Percentiles rank a stretch among this genome's conserved stretches.
These are phyloP conservation scores for Edaphochlamys debaryana DNA, from an alignment of 139 green algal species.

Conservation along the genomic window DNA sequence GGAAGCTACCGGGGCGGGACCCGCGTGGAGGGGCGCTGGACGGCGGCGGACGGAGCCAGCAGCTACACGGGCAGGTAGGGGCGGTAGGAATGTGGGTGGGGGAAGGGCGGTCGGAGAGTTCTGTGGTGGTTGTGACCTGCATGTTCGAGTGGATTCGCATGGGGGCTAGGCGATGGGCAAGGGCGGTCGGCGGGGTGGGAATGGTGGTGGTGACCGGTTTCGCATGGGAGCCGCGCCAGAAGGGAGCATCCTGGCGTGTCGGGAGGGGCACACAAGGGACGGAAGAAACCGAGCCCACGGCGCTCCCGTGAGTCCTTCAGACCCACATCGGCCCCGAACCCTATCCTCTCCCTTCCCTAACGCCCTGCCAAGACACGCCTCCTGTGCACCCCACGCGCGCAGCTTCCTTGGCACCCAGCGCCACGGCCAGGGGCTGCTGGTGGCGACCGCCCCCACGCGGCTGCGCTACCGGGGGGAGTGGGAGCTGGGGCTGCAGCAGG, in stretches of 20 bases:
- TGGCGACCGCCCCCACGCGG: neutral
- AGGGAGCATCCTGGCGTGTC: neutral
- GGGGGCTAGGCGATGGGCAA: no score
- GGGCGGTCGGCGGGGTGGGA: no score
- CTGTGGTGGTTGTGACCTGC: no score
- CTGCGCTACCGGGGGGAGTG: slow-evolving; percentile 16
- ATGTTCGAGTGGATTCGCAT: neutral
- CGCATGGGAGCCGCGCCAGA: neutral
- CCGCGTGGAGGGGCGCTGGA: neutral
- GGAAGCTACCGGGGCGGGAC: slow-evolving; percentile 2
- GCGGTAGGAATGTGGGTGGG: neutral
- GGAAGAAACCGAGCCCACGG: no score
- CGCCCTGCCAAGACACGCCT: no score
- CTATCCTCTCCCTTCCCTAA: neutral
- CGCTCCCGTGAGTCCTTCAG: no score
- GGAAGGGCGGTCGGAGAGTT: neutral
- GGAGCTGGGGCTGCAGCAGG: neutral
- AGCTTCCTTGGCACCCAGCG: slow-evolving; percentile 28
- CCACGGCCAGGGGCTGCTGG: slow-evolving; percentile 38
- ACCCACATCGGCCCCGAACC: neutral
- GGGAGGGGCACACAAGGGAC: no score
- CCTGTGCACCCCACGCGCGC: neutral
- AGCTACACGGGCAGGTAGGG: slow-evolving; percentile 32
- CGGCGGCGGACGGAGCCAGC: slow-evolving; percentile 11
- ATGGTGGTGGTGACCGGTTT: no score